Conservation (phyloP, 179 eudicot species). For the Amaranthus tricolor region DNA sequence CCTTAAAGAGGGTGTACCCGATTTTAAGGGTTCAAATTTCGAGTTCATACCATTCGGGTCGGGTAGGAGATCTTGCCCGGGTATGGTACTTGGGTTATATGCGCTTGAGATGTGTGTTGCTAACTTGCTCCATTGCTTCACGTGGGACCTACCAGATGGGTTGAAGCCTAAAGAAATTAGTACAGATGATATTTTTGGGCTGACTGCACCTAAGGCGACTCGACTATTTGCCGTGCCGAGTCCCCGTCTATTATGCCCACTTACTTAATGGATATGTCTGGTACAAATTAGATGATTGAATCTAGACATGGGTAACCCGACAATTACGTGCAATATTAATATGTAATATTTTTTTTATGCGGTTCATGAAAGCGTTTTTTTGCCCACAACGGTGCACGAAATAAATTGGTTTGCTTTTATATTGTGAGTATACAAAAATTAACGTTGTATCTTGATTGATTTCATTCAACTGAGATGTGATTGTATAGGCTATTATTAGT, state of each 20-base stretch:
- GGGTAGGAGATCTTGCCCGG: slow-evolving; percentile 71
- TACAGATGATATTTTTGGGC: slow-evolving; percentile 54
- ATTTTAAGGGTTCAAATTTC: slow-evolving; percentile 53
- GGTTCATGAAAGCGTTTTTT: background rate
- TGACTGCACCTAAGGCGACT: slow-evolving; percentile 58
- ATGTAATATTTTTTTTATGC: background rate
- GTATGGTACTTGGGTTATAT: slow-evolving; percentile 61
- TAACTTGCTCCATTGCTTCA: slow-evolving; percentile 48
- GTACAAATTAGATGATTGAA: background rate
- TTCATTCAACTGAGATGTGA: no score
- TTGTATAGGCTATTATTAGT: no score
- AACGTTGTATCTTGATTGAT: no score
- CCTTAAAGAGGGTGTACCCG: slow-evolving; percentile 44
- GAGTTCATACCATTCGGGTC: slow-evolving; percentile 72
- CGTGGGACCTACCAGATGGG: slow-evolving; percentile 62
- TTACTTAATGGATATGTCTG: slow-evolving; percentile 17
- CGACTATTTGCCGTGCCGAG: slow-evolving; percentile 57
- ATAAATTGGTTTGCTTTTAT: no score
- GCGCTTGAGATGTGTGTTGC: slow-evolving; percentile 62
- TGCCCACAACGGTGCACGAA: background rate
- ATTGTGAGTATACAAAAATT: no score
- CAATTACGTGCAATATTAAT: background rate
- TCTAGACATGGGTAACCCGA: background rate
- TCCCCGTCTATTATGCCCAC: slow-evolving; percentile 43
- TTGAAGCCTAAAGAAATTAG: slow-evolving; percentile 58